Conservation (phyloP, 148 eudicot species). For the Pharnaceum exiguum region DNA sequence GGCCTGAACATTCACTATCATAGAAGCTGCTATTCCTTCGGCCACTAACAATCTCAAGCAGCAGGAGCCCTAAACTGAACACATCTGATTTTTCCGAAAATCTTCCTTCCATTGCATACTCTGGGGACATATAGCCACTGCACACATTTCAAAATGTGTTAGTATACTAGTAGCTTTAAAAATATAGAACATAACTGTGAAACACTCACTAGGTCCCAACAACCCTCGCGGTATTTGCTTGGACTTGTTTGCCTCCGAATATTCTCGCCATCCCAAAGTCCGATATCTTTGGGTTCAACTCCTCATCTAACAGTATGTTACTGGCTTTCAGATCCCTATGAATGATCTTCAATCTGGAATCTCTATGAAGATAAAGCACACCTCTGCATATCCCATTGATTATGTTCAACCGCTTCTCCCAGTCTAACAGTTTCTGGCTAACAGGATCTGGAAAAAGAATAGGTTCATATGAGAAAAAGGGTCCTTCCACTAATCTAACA, state of each 20-base stretch:
- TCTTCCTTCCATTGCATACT: conserved; percentile 49
- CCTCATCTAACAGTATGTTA: conserved; percentile 18
- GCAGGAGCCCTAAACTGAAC: conserved; percentile 43
- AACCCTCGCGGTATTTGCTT: conserved; percentile 29
- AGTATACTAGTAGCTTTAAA: not conserved
- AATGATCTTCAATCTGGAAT: conserved; percentile 20
- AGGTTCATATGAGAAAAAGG: too few relatives aligned
- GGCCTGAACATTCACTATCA: conserved; percentile 20
- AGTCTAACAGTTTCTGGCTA: conserved; percentile 4
- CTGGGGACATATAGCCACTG: conserved; percentile 55
- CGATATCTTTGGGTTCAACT: conserved; percentile 27
- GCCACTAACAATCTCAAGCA: conserved; percentile 47
- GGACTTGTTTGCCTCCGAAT: conserved; percentile 21
- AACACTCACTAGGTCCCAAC: conserved; percentile 20
- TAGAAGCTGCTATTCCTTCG: conserved; percentile 23
- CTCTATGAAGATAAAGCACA: conserved; percentile 24
- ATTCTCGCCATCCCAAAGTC: conserved; percentile 44
- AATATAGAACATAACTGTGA: not conserved
- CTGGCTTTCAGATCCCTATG: conserved; percentile 25
- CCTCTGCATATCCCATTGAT: conserved; percentile 28
- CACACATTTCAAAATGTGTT: not conserved
- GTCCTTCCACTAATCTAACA: too few relatives aligned
- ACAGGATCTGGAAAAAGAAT: conserved; percentile 3
- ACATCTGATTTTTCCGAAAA: conserved; percentile 55
- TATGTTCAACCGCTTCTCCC: conserved; percentile 29